Evolutionary conservation across 1,284 basidiomycete species (phyloP).

Genomic region (Pseudozyma pruni): DNA sequence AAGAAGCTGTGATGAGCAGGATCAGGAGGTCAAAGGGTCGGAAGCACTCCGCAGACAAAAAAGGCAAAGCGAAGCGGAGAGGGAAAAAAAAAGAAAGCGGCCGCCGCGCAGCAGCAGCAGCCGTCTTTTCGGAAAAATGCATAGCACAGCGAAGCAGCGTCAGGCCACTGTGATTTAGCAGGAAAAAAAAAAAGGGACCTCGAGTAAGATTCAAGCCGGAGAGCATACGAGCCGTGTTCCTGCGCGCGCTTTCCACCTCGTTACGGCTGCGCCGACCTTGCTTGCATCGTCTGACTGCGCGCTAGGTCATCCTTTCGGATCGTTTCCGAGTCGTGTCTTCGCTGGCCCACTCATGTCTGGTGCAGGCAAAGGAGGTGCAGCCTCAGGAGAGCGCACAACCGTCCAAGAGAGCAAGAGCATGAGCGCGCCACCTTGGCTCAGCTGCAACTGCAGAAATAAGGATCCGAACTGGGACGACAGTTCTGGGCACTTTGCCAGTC

Average conservation of each 20-base stretch:
- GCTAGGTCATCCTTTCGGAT: too few relatives aligned
- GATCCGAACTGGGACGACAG: neutral
- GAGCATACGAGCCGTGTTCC: neutral
- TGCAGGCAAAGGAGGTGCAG: too few relatives aligned
- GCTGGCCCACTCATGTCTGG: too few relatives aligned
- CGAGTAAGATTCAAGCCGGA: too few relatives aligned
- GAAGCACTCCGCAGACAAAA: slow-evolving; percentile 13
- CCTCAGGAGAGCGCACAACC: neutral
- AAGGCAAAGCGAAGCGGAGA: slow-evolving; percentile 2
- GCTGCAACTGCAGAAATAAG: neutral
- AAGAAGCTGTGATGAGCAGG: too few relatives aligned
- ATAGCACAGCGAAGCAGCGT: neutral
- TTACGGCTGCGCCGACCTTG: slow-evolving; percentile 2
- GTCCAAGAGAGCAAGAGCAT: neutral
- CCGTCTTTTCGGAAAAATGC: neutral
- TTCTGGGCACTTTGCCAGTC: slow-evolving; percentile 10
- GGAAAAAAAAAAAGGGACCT: slow-evolving; percentile 1
- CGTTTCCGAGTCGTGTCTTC: too few relatives aligned
- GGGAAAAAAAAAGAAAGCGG: neutral
- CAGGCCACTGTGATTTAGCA: too few relatives aligned
- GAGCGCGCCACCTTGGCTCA: slow-evolving; percentile 14
- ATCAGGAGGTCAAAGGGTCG: slow-evolving; percentile 1
- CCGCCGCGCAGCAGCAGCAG: neutral
- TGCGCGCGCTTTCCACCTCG: slow-evolving; percentile 4
- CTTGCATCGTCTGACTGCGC: too few relatives aligned